Evolutionary conservation across 306 rosid genomes (phyloP).

Genomic region (Arachis stenosperma): DNA sequence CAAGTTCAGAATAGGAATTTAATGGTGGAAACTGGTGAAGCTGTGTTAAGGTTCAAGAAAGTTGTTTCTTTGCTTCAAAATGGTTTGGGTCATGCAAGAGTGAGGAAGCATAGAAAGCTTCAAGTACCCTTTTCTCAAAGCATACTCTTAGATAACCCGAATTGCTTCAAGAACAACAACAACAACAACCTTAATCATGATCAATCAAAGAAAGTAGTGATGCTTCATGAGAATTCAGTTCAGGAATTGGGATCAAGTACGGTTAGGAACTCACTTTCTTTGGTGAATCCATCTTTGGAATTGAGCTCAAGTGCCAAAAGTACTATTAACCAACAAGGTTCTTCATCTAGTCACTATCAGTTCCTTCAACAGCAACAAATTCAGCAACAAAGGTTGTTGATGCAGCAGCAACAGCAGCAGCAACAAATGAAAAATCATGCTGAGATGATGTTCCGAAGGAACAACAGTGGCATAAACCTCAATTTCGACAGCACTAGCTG

Average conservation of each 20-base stretch:
- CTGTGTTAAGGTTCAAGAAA: slow-evolving; percentile 85
- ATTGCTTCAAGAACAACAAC: slow-evolving; percentile 25
- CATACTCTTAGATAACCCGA: slow-evolving; percentile 73
- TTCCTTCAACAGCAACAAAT: slow-evolving; percentile 74
- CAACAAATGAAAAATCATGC: slow-evolving; percentile 74
- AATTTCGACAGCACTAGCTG: slow-evolving; percentile 89
- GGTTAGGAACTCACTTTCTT: slow-evolving; percentile 50
- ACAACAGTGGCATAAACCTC: slow-evolving; percentile 76
- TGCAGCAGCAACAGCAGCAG: slow-evolving; percentile 76
- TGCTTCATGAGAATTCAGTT: slow-evolving; percentile 57
- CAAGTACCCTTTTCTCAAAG: slow-evolving; percentile 63
- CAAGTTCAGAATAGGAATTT: slow-evolving; percentile 64
- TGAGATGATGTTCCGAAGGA: slow-evolving; percentile 77
- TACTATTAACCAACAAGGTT: slow-evolving; percentile 61
- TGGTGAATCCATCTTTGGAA: slow-evolving; percentile 72
- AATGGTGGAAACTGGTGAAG: slow-evolving; percentile 77
- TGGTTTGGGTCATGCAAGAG: slow-evolving; percentile 87
- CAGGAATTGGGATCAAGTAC: slow-evolving; percentile 54
- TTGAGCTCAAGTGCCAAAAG: slow-evolving; percentile 71
- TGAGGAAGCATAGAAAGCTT: slow-evolving; percentile 61
- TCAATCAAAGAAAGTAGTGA: slow-evolving; percentile 41
- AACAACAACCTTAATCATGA: slow-evolving; percentile 37
- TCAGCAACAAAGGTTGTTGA: slow-evolving; percentile 65
- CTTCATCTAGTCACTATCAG: slow-evolving; percentile 55
- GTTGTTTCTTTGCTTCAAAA: slow-evolving; percentile 78